Base-by-base conservation (phyloP, 2,329 filamentous ascomycete species). In the Triangularia setosa region DNA sequence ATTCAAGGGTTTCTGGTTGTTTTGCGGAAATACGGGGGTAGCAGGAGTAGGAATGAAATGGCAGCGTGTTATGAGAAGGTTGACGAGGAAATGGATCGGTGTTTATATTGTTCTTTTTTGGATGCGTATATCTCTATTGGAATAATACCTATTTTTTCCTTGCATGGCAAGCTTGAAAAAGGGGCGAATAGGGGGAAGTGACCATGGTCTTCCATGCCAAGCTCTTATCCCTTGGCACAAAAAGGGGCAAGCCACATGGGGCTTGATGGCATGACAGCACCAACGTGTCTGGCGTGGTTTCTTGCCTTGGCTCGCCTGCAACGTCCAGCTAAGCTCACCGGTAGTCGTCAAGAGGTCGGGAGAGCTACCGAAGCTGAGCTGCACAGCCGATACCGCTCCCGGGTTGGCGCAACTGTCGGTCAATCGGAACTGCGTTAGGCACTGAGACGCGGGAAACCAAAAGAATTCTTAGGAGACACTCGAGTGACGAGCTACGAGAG, bases 141-240 rank as follows among this genome's bases (percentile, higher is more conserved):
- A 44, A 27, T 56, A 56, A 54, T 57, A 56, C 58, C 23, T 62
- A 56, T 48, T 48, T 33, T n/a, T 48, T 23, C 40, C 40, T 48
- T 48, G 7, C n/a, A 9, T 21, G 6, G 2, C 18, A 48, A 48
- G 30, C 2, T 33, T 33, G 30, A 48, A 23, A 48, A 48, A 33
- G 40, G 40, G 40, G 40, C 11, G 18, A 48, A 40, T 11, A 48
- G 23, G 27, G 52, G 48, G 63, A 48, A 23, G 40, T 48, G 40
- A 48, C 40, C 40, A 48, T 48, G n/a, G 12, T 2, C 40, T 48
- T 48, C 40, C 12, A 48, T 48, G 40, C 40, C 40, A 48, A 48
- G 40, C 40, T 9, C n/a, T n/a, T n/a, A 18, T 3, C 16, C 16
- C 35, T n/a, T 40, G 35, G 35, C 35, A 40, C 12, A n/a, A 40